A percentile compares a stretch with the other conserved stretches of the same genome.
Conservation (phyloP, 78 protist genomes). For the Anaeramoeba flamelloides region DNA sequence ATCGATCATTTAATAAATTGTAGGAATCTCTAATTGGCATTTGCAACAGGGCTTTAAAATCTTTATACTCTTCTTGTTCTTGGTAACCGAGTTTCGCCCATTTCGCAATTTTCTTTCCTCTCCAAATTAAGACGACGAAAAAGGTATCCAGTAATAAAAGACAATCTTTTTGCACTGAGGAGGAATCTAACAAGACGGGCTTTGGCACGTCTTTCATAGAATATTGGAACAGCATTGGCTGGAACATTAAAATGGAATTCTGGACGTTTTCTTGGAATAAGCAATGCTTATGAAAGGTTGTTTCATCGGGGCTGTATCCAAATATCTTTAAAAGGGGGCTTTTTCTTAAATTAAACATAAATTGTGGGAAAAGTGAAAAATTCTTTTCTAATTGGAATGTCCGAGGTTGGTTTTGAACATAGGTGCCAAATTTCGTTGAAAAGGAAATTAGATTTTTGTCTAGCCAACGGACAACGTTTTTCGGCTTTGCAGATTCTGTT, state of each 20-base stretch:
- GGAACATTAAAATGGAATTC: conserved; percentile 78
- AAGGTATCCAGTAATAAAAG: conserved; percentile 86
- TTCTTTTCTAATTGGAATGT: conserved; percentile 45
- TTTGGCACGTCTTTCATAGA: conserved; percentile 11
- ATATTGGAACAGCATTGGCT: conserved; percentile 77
- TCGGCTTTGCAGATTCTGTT: not conserved
- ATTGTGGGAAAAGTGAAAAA: conserved; percentile 80
- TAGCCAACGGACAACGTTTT: not conserved
- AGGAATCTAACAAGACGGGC: not conserved
- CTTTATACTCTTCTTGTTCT: not conserved
- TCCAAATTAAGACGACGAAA: conserved; percentile 79
- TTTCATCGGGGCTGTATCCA: conserved; percentile 87
- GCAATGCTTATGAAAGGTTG: conserved; percentile 50
- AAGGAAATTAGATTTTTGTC: conserved; percentile 61
- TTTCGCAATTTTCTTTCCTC: conserved; percentile 74
- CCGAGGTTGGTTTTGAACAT: conserved; percentile 39
- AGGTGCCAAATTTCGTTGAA: not conserved
- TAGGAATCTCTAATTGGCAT: not conserved
- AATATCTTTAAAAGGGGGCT: conserved; percentile 66
- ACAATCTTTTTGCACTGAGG: conserved; percentile 7
- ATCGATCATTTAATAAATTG: no score
- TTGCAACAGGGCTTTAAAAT: not conserved
- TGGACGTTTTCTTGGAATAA: conserved; percentile 33
- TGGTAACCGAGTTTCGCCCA: conserved; percentile 55
- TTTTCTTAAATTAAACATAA: conserved; percentile 94